Evolutionary conservation across 2,329 filamentous ascomycete species (phyloP), one percentile per base, ranked within the genome.

Genomic region (Elsinoe necatrix): DNA sequence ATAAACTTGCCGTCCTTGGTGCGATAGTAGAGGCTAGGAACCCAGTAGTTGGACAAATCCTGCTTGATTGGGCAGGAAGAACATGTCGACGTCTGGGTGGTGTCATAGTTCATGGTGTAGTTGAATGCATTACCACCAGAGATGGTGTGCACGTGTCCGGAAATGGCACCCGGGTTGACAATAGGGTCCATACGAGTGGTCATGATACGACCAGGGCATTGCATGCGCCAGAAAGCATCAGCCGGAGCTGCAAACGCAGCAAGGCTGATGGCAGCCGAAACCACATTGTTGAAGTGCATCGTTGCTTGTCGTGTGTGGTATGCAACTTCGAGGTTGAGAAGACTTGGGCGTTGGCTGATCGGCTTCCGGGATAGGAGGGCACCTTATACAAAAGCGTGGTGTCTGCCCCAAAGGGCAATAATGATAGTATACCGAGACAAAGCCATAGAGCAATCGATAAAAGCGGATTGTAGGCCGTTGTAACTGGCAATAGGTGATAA

Each of bases 41-140:
- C 81, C 87, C 87, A 90, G 75, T 91, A 90, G 71, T 85, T 85
- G 64, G 80, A 86, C 67, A 82, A 76, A 72, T 90, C 86, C 56
- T 80, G 80, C 64, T 78, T 81, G 67, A 87, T 76, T 60, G 78
- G 77, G 68, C 87, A 85, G 31, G 84, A 87, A 43, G 82, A 86
- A 76, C 87, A 92, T 25, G 78, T 76, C 34, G 85, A 87, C 57
- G 76, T 67, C 59, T 73, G 69, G 29, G 87, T 76, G 43, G 79
- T 74, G 57, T 80, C 74, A 63, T 82, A 86, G 41, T 76, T 81
- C 66, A 85, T 82, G 54, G 70, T 76, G 62, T 81, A 73, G 61
- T 78, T 75, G 65, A 90, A 90, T 63, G 75, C 83, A 69, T 81
- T 85, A 56, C 84, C 85, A 51, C 84, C 86, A 72, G 86, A 80